Evolutionary conservation across 2,329 filamentous ascomycete species (phyloP).

Genomic region (Venturia nashicola): DNA sequence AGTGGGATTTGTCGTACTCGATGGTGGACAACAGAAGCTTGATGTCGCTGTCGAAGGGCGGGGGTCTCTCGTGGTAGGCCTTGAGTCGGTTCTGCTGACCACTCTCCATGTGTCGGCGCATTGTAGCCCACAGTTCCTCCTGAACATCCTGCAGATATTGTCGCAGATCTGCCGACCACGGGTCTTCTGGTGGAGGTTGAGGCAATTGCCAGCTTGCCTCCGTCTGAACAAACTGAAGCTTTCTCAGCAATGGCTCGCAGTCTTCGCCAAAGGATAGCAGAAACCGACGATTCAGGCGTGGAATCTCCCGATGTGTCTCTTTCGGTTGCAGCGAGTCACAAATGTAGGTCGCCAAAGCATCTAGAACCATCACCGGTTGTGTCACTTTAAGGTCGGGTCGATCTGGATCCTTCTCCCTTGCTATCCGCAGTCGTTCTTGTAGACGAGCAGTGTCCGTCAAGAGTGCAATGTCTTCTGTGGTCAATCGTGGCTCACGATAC

Average conservation of each 20-base stretch:
- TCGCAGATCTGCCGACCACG: slow-evolving; percentile 7
- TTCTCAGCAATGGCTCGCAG: slow-evolving; percentile 45
- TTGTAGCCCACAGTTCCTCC: slow-evolving; percentile 8
- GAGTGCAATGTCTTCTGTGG: slow-evolving; percentile 32
- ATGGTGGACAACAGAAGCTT: slow-evolving; percentile 1
- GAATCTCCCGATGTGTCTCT: slow-evolving; percentile 42
- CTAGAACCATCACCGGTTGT: slow-evolving; percentile 40
- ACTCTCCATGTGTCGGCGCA: neutral
- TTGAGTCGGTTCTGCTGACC: slow-evolving; percentile 1
- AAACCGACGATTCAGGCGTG: slow-evolving; percentile 51
- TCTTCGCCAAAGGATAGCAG: slow-evolving; percentile 50
- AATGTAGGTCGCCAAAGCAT: slow-evolving; percentile 47
- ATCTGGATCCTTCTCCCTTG: slow-evolving; percentile 38
- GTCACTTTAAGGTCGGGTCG: slow-evolving; percentile 41
- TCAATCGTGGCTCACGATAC: slow-evolving; percentile 27
- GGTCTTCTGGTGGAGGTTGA: neutral
- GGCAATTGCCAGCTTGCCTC: slow-evolving; percentile 4
- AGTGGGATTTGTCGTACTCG: slow-evolving; percentile 10
- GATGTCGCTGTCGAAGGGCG: slow-evolving; percentile 6
- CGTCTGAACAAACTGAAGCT: slow-evolving; percentile 41
- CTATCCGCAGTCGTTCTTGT: slow-evolving; percentile 39
- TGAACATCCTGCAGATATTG: slow-evolving; percentile 9
- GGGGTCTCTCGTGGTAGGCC: slow-evolving; percentile 1
- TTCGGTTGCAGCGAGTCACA: slow-evolving; percentile 41
- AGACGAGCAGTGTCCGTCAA: slow-evolving; percentile 43